Evolutionary conservation across 306 rosid genomes (phyloP).

Genomic region (Pyrus pyrifolia): DNA sequence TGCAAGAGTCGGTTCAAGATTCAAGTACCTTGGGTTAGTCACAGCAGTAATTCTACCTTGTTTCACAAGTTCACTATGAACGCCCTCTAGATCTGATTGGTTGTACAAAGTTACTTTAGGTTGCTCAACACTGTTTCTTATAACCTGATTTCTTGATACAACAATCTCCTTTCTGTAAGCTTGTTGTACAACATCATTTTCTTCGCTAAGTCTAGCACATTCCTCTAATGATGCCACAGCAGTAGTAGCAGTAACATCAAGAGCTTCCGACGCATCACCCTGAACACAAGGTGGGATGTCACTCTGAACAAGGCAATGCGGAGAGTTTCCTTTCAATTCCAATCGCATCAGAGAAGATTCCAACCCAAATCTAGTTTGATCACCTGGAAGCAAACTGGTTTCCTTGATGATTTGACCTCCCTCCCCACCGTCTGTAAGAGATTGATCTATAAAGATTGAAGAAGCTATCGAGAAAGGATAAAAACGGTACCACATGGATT

Average conservation of each 20-base stretch:
- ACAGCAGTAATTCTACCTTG: constrained; percentile 30
- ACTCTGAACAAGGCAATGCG: constrained; percentile 34
- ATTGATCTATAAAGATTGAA: constrained; percentile 4
- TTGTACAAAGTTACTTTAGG: constrained; percentile 26
- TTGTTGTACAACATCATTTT: constrained; percentile 29
- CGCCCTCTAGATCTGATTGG: constrained; percentile 36
- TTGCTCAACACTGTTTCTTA: constrained; percentile 32
- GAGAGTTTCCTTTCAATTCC: constrained; percentile 36
- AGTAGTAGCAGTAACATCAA: constrained; percentile 29
- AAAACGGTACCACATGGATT: not conserved
- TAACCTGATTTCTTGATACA: constrained; percentile 35
- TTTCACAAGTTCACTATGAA: constrained; percentile 33
- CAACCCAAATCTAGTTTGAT: constrained; percentile 39
- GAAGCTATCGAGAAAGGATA: not conserved
- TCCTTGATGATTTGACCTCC: constrained; percentile 38
- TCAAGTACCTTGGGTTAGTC: constrained; percentile 55
- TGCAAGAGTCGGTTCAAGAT: constrained; percentile 91
- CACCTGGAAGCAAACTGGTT: constrained; percentile 31
- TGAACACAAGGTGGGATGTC: constrained; percentile 36
- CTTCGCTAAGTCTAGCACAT: constrained; percentile 26
- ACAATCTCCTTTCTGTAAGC: constrained; percentile 26
- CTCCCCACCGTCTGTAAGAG: constrained; percentile 38
- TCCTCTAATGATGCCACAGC: constrained; percentile 22
- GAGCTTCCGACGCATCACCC: constrained; percentile 37
- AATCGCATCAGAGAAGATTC: constrained; percentile 30